phyloP scores from a whole-genome alignment of 1,284 basidiomycete genomes.

The Crepidotus sp. region DNA sequence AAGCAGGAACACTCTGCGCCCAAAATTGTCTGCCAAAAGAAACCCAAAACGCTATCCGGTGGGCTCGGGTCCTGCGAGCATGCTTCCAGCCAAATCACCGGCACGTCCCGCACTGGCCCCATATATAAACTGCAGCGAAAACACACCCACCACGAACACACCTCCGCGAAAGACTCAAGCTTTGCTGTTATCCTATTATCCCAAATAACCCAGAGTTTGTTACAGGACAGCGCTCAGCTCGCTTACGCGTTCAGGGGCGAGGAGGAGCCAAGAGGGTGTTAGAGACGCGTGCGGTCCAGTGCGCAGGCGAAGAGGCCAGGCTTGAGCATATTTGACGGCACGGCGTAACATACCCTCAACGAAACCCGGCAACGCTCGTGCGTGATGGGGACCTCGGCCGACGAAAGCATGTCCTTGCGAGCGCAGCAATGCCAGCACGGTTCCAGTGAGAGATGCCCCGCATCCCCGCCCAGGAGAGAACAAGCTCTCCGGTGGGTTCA shows the following conservation, averaged over 20 bases:
- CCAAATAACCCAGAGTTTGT: slow-evolving; percentile 7
- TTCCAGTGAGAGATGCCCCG: slow-evolving; percentile 4
- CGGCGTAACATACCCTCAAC: slow-evolving; percentile 7
- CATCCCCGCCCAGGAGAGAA: slow-evolving; percentile 4
- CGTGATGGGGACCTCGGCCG: slow-evolving; percentile 4
- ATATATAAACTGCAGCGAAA: neutral
- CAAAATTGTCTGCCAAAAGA: slow-evolving; percentile 3
- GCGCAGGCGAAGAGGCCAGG: slow-evolving; percentile 13
- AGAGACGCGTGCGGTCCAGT: slow-evolving; percentile 2
- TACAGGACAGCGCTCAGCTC: neutral
- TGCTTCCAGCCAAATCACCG: neutral
- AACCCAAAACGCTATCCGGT: neutral
- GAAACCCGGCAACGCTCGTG: neutral
- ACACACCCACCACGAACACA: neutral
- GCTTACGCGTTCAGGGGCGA: slow-evolving; percentile 9
- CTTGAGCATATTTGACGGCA: slow-evolving; percentile 11
- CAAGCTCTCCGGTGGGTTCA: slow-evolving; percentile 3
- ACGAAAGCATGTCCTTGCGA: neutral
- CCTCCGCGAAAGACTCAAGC: slow-evolving; percentile 3
- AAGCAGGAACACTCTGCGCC: neutral
- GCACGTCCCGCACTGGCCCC: neutral
- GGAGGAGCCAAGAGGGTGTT: slow-evolving; percentile 8
- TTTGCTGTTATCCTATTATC: slow-evolving; percentile 3
- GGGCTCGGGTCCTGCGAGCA: neutral
- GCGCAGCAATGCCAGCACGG: neutral